Conservation (phyloP, 2,329 filamentous ascomycete genomes). For the Fusarium guadeloupense region DNA sequence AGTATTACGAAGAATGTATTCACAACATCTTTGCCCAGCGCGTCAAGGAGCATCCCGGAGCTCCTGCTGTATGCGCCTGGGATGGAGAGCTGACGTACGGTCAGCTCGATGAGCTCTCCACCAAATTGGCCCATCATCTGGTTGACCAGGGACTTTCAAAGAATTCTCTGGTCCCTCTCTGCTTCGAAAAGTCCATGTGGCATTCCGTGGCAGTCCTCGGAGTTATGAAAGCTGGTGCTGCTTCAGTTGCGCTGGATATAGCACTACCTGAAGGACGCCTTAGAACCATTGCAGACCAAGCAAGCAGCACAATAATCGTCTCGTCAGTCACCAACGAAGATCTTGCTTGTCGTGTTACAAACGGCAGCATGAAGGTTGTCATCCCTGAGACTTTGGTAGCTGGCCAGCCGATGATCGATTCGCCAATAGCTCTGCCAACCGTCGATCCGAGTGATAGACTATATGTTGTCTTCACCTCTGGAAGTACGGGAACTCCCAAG, state of each 20-base stretch:
- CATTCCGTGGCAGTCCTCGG: background rate
- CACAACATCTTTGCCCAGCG: background rate
- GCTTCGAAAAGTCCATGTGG: background rate
- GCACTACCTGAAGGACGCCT: background rate
- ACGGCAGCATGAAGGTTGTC: background rate
- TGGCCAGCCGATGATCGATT: background rate
- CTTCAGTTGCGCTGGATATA: background rate
- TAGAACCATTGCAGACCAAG: background rate
- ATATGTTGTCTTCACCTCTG: constrained; percentile 40
- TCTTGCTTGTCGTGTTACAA: background rate
- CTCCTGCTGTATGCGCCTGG: background rate
- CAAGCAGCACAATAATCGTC: background rate
- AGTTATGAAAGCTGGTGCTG: background rate
- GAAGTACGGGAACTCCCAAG: constrained; percentile 39
- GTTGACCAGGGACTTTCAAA: background rate
- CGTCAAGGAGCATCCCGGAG: background rate
- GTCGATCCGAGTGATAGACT: background rate
- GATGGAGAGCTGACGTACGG: background rate
- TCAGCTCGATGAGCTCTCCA: background rate
- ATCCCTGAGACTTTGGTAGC: background rate
- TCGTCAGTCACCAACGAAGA: background rate
- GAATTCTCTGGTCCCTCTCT: background rate
- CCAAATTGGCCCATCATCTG: background rate
- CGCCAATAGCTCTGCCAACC: background rate
- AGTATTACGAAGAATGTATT: background rate